phyloP scores from a whole-genome alignment of 202 grass and related monocot species.

The Panicum hallii region DNA sequence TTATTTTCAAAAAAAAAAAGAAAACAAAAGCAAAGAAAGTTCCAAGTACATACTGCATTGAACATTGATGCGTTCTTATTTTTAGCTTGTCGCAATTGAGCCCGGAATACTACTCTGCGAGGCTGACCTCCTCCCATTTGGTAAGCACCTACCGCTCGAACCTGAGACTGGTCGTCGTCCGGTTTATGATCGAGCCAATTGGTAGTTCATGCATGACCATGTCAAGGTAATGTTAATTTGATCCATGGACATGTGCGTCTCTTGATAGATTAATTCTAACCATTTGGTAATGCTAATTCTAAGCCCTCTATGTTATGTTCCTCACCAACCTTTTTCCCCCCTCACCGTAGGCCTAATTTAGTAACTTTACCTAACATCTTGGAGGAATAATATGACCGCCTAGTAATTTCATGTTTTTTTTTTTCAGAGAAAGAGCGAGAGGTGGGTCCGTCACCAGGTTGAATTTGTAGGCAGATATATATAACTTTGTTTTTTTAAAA shows the following conservation, averaged over 20 bases:
- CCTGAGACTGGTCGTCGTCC: conserved; percentile 26
- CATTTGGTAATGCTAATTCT: not conserved
- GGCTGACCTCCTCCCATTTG: not conserved
- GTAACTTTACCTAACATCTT: not conserved
- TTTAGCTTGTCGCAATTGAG: not conserved
- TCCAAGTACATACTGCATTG: not conserved
- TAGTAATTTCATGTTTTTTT: not conserved
- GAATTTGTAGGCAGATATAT: not conserved
- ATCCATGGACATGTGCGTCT: conserved; percentile 8
- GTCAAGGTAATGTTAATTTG: conserved; percentile 22
- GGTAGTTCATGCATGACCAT: not conserved
- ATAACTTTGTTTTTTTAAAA: not conserved
- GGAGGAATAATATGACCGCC: not conserved
- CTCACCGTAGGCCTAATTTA: not conserved
- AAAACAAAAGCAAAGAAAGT: not conserved
- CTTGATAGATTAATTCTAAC: conserved; percentile 9
- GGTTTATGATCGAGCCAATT: not conserved
- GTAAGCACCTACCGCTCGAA: conserved; percentile 16
- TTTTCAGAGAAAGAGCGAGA: not conserved
- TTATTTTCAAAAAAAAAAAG: not conserved
- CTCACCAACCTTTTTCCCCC: conserved; percentile 11
- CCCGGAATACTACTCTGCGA: not conserved
- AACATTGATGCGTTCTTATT: not conserved
- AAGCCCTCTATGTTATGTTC: not conserved
- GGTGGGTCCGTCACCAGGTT: not conserved